Evolutionary conservation across 192 early-diverging fungal genomes (phyloP).

Genomic region (Podila verticillata): DNA sequence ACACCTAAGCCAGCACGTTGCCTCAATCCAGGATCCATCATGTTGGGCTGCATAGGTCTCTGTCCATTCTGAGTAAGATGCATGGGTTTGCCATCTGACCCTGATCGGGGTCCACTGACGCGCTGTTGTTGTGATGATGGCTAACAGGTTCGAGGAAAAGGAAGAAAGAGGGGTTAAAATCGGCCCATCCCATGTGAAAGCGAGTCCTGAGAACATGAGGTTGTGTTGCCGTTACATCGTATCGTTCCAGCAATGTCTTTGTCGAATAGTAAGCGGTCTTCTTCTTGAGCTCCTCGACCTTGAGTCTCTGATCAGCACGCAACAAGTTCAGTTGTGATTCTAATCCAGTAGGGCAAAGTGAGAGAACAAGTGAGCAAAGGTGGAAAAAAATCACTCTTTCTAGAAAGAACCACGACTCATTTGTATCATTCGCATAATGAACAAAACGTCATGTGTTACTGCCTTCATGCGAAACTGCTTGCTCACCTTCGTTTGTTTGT

Average conservation of each 20-base stretch:
- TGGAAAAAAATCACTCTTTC: neutral
- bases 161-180: neutral
- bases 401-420: too few species aligned
- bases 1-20: conserved; percentile 40
- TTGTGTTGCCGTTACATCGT: conserved; percentile 62
- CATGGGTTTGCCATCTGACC: conserved; percentile 23
- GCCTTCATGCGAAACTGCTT: too few species aligned
- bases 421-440: too few species aligned
- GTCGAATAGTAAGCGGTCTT: conserved; percentile 93
- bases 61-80: conserved; percentile 38
- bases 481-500: conserved; percentile 59
- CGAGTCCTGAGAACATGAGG: neutral
- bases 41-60: conserved; percentile 22
- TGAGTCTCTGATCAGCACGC: conserved; percentile 69
- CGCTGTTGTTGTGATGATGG: conserved; percentile 28
- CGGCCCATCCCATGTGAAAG: neutral
- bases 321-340: conserved; percentile 54
- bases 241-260: conserved; percentile 88
- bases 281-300: conserved; percentile 95
- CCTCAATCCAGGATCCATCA: conserved; percentile 42
- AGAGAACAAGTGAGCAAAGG: conserved; percentile 13
- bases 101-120: conserved; percentile 13
- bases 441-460: too few species aligned
- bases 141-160: neutral
- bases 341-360: neutral